phyloP scores from a whole-genome alignment of 2,329 filamentous ascomycete genomes.

The Leptosphaerulina australis region DNA sequence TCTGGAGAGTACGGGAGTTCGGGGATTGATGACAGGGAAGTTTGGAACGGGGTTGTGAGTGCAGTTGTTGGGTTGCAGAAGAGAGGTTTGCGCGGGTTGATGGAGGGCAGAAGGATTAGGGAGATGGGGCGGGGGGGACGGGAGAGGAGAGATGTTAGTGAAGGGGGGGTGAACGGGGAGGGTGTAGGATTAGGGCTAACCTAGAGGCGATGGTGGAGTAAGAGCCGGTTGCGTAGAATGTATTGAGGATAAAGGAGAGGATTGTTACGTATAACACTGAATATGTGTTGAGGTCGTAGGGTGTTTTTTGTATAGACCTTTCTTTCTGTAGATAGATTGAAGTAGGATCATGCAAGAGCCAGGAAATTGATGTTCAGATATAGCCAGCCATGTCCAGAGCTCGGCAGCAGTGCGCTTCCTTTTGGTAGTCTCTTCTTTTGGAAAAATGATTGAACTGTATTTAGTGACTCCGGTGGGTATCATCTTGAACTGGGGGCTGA shows the following conservation, averaged over 20 bases:
- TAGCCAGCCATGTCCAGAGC: not conserved
- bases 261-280: not conserved
- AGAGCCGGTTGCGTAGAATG: no score
- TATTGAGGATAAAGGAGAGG: not conserved
- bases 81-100: constrained; percentile 84
- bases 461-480: not conserved
- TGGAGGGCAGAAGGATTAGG: constrained; percentile 89
- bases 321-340: constrained; percentile 15
- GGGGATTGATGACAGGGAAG: constrained; percentile 59
- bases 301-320: constrained; percentile 5
- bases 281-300: constrained; percentile 9
- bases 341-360: not conserved
- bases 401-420: not conserved
- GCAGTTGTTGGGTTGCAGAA: constrained; percentile 96
- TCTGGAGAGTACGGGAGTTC: constrained; percentile 45
- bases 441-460: not conserved
- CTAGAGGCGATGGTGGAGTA: no score
- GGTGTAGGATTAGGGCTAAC: constrained; percentile 10
- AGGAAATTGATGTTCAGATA: not conserved
- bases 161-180: constrained; percentile 15
- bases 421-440: not conserved
- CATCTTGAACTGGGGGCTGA: constrained; percentile 39
- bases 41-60: constrained; percentile 82
- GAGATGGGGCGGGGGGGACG: constrained; percentile 64
- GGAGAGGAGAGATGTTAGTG: constrained; percentile 11